These are phyloP conservation scores for Rubia balearica DNA, from an alignment of 305 asterid genomes.

Conservation along the genomic window DNA sequence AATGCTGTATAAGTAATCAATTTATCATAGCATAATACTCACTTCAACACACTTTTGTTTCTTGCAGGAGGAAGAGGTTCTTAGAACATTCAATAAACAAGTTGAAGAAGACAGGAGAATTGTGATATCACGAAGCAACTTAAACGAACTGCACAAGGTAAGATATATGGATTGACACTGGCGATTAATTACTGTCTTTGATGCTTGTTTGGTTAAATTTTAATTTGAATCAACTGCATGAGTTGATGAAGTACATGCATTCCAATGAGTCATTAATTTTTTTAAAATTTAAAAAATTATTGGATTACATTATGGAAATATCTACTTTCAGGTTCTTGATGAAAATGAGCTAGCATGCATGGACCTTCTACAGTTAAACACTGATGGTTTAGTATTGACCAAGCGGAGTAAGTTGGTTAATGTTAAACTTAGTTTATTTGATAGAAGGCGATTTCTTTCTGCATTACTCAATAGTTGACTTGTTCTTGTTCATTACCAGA, in stretches of 20 bases:
- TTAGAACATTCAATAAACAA: constrained; percentile 76
- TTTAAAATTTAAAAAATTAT: not conserved
- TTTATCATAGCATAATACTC: not conserved
- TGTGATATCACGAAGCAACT: constrained; percentile 81
- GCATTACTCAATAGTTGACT: not conserved
- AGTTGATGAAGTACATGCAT: not conserved
- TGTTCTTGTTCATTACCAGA: not conserved
- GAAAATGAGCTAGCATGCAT: constrained; percentile 65
- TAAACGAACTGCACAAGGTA: constrained; percentile 88
- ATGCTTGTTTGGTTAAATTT: not conserved
- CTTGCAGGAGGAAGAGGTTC: constrained; percentile 84
- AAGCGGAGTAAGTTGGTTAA: constrained; percentile 59
- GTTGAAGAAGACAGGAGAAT: constrained; percentile 88
- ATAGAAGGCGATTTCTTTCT: not conserved
- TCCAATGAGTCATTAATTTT: constrained; percentile 1
- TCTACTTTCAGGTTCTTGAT: constrained; percentile 80
- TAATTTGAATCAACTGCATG: not conserved
- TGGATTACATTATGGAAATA: constrained; percentile 3
- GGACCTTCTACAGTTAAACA: constrained; percentile 67
- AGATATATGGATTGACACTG: constrained; percentile 10
- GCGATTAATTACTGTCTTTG: constrained; percentile 1
- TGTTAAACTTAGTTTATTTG: constrained; percentile 2
- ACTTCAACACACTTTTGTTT: constrained; percentile 17
- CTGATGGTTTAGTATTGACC: constrained; percentile 74
- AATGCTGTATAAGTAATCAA: not conserved